A percentile compares a stretch with the other conserved stretches of the same genome.
Conservation (phyloP, 352 stramenopile species). For the Globisporangium takayamanum region DNA sequence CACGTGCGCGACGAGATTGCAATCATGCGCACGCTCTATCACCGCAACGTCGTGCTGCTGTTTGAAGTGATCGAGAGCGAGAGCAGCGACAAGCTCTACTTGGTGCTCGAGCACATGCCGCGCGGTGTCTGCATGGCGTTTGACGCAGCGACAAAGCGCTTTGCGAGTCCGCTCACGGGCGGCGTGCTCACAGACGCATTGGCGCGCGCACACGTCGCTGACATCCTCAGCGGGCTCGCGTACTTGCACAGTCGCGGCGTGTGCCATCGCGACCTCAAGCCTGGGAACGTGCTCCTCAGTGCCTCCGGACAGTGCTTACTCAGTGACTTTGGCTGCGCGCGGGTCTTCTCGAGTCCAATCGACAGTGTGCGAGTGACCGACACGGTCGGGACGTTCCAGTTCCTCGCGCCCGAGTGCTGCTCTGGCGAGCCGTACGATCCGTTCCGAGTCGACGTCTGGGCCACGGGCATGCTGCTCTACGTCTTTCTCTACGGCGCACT, state of each 20-base stretch:
- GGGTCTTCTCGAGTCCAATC: slow-evolving; percentile 14
- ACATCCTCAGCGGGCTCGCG: slow-evolving; percentile 71
- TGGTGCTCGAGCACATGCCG: slow-evolving; percentile 86
- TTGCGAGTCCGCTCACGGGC: slow-evolving; percentile 56
- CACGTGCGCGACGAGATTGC: slow-evolving; percentile 77
- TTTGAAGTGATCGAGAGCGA: slow-evolving; percentile 88
- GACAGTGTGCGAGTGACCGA: slow-evolving; percentile 36
- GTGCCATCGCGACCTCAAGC: slow-evolving; percentile 89
- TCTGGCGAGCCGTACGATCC: slow-evolving; percentile 77
- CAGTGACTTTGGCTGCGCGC: slow-evolving; percentile 85
- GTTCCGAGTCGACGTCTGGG: slow-evolving; percentile 83
- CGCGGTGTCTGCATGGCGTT: slow-evolving; percentile 81
- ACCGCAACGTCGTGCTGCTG: slow-evolving; percentile 87
- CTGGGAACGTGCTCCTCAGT: slow-evolving; percentile 86
- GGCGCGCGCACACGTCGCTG: slow-evolving; percentile 52
- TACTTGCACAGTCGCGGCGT: slow-evolving; percentile 75
- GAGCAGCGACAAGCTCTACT: slow-evolving; percentile 70
- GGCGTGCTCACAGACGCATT: slow-evolving; percentile 51
- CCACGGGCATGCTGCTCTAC: slow-evolving; percentile 79
- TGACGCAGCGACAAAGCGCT: slow-evolving; percentile 52
- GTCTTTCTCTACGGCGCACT: slow-evolving; percentile 80
- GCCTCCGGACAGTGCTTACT: slow-evolving; percentile 72
- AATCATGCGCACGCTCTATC: slow-evolving; percentile 86
- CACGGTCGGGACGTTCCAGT: slow-evolving; percentile 88
- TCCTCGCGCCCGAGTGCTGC: slow-evolving; percentile 85